Evolutionary conservation across 257 asterid genomes (phyloP).

Genomic region (Echites panduratus): DNA sequence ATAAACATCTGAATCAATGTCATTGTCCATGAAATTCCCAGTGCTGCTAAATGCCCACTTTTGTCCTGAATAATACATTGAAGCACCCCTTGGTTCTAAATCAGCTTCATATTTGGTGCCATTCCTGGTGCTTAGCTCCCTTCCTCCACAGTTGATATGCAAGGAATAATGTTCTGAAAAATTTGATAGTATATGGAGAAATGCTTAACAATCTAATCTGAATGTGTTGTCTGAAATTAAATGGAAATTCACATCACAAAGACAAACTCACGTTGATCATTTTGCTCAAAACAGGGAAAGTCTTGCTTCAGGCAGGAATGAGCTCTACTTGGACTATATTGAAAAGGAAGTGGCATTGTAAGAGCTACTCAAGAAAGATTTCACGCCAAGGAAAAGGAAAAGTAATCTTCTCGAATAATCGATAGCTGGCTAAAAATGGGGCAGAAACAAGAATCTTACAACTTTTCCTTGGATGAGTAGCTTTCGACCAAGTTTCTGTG

Average conservation of each 20-base stretch:
- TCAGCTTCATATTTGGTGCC: constrained; percentile 50
- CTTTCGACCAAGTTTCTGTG: constrained; percentile 85
- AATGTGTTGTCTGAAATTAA: neutral
- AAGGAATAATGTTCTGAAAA: constrained; percentile 49
- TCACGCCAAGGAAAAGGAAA: neutral
- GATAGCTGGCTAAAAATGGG: neutral
- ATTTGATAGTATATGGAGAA: constrained; percentile 2
- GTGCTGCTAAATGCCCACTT: constrained; percentile 97
- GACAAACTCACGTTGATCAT: constrained; percentile 38
- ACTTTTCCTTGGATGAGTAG: constrained; percentile 38
- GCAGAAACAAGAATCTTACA: constrained; percentile 41
- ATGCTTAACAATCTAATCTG: neutral
- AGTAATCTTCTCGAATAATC: constrained; percentile 9
- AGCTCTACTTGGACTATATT: constrained; percentile 26
- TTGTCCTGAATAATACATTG: constrained; percentile 47
- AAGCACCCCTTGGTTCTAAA: constrained; percentile 69
- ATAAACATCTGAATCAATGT: constrained; percentile 54
- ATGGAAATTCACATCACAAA: neutral
- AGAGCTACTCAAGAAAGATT: constrained; percentile 14
- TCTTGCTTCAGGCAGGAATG: constrained; percentile 62
- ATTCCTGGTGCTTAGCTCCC: constrained; percentile 28
- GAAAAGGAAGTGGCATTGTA: constrained; percentile 11
- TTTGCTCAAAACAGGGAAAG: constrained; percentile 53
- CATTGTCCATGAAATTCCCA: constrained; percentile 79
- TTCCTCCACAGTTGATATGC: constrained; percentile 82